A percentile compares a stretch with the other conserved stretches of the same genome.
Evolutionary conservation across 306 rosid species (phyloP).

Genomic region (Cicer arietinum): DNA sequence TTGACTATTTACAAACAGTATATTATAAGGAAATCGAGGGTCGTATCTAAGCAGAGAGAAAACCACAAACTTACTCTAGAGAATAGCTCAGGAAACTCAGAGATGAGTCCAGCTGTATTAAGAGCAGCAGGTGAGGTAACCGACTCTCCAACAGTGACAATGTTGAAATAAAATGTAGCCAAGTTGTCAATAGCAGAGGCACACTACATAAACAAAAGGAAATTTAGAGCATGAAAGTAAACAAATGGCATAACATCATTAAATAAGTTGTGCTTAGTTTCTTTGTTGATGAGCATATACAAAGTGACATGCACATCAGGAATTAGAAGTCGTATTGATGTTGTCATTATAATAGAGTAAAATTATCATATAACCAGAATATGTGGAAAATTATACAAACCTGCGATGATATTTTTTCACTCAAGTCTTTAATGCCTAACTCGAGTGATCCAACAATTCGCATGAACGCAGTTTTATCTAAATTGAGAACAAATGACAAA

Average conservation of each 20-base stretch:
- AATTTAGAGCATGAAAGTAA: slow-evolving; percentile 7
- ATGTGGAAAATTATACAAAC: slow-evolving; percentile 48
- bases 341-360: slow-evolving; percentile 3
- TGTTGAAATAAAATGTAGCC: slow-evolving; percentile 81
- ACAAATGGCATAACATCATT: slow-evolving; percentile 27
- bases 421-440: slow-evolving; percentile 88
- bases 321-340: background rate
- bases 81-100: slow-evolving; percentile 70
- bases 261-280: slow-evolving; percentile 19
- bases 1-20: background rate
- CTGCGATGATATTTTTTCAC: slow-evolving; percentile 81
- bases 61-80: slow-evolving; percentile 68
- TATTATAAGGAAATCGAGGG: background rate
- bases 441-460: slow-evolving; percentile 80
- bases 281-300: slow-evolving; percentile 20
- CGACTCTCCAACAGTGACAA: slow-evolving; percentile 73
- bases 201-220: slow-evolving; percentile 57
- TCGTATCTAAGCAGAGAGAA: slow-evolving; percentile 21
- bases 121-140: slow-evolving; percentile 62
- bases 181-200: slow-evolving; percentile 82
- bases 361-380: background rate
- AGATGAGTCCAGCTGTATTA: slow-evolving; percentile 62
- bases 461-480: slow-evolving; percentile 71
- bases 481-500: slow-evolving; percentile 66
- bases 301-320: slow-evolving; percentile 4